Percentiles rank a stretch among this genome's conserved stretches.
Conservation (phyloP, 2,329 filamentous ascomycete species). For the Xylariomycetidae sp. region DNA sequence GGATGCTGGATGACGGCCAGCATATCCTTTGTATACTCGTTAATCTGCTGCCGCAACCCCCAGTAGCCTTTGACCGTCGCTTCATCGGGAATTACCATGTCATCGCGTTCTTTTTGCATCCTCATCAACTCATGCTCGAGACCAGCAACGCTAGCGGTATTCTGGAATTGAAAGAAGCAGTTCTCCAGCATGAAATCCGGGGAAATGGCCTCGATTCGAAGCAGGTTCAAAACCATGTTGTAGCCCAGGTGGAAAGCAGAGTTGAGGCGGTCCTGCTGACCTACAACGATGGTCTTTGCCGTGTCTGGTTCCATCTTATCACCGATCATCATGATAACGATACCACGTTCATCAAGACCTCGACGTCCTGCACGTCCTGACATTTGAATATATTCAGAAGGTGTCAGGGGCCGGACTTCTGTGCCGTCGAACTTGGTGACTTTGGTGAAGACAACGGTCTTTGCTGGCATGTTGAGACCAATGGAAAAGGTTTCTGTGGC, state of each 20-base stretch:
- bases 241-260: conserved; percentile 97
- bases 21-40: conserved; percentile 83
- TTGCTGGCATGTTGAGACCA: conserved; percentile 97
- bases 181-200: conserved; percentile 98
- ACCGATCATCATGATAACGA: conserved; percentile 99
- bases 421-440: conserved; percentile 93
- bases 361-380: conserved; percentile 93
- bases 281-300: conserved; percentile 93
- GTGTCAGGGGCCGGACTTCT: conserved; percentile 75
- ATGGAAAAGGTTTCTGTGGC: conserved; percentile 99
- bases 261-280: conserved; percentile 94
- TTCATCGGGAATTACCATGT: conserved; percentile 79
- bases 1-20: conserved; percentile 88
- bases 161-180: conserved; percentile 98
- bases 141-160: conserved; percentile 77
- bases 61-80: conserved; percentile 90
- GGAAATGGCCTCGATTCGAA: conserved; percentile 97
- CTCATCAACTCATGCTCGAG: conserved; percentile 80
- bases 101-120: conserved; percentile 69
- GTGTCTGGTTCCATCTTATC: conserved; percentile 91
- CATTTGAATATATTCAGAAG: conserved; percentile 98
- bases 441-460: conserved; percentile 98
- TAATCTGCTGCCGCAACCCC: conserved; percentile 78
- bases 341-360: conserved; percentile 94
- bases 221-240: conserved; percentile 97